phyloP scores from a whole-genome alignment of 2,329 filamentous ascomycete species.

The Periglandula ipomoeae region DNA sequence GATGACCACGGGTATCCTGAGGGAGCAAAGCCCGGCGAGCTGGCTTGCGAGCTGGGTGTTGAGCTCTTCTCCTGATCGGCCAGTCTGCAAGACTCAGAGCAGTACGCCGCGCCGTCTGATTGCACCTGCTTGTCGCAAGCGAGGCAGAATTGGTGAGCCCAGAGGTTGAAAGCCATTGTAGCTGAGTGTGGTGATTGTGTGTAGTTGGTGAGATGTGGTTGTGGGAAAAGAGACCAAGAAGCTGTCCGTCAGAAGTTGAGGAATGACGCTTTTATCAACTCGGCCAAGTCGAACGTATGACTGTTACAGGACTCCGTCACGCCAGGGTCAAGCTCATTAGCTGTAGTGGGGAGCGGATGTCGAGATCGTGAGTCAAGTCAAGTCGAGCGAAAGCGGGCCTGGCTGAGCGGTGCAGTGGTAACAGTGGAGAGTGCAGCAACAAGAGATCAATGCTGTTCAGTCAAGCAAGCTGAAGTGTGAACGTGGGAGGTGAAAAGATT shows the following conservation, averaged over 20 bases:
- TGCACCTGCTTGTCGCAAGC: conserved; percentile 74
- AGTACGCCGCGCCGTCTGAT: conserved; percentile 74
- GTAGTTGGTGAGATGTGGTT: conserved; percentile 10
- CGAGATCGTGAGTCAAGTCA: conserved; percentile 14
- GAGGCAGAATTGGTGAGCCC: conserved; percentile 89
- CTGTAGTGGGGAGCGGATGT: conserved; percentile 7
- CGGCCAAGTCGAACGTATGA: neutral
- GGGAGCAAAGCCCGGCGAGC: conserved; percentile 44
- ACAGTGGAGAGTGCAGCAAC: conserved; percentile 1
- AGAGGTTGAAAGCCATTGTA: conserved; percentile 49
- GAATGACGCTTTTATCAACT: neutral
- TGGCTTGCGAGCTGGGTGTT: conserved; percentile 46
- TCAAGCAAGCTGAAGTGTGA: neutral
- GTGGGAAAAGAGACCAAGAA: conserved; percentile 7
- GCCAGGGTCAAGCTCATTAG: neutral
- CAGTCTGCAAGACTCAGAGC: conserved; percentile 83
- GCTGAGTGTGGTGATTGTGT: neutral
- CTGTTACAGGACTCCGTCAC: neutral
- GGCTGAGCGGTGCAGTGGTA: conserved; percentile 5
- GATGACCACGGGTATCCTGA: conserved; percentile 42
- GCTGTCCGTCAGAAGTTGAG: neutral
- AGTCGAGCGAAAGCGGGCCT: conserved; percentile 11
- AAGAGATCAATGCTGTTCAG: neutral
- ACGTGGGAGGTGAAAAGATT: neutral
- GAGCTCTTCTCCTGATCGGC: conserved; percentile 74